These are phyloP conservation scores for Hamamelis virginiana DNA, from an alignment of 164 flowering plant genomes.

Conservation along the genomic window DNA sequence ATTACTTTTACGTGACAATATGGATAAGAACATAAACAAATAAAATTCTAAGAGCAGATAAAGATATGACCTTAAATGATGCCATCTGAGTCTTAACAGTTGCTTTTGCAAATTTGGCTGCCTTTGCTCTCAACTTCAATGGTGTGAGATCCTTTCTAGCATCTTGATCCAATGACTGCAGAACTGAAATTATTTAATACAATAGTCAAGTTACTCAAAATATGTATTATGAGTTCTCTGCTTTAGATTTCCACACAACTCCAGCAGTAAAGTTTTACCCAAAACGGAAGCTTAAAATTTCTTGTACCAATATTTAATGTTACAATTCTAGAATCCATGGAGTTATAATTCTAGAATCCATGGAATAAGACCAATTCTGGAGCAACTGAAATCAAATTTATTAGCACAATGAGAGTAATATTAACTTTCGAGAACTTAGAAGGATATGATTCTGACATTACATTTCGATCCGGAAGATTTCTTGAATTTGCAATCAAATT, in stretches of 20 bases:
- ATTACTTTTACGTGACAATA: neutral
- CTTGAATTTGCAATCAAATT: no score
- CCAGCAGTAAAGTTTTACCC: neutral
- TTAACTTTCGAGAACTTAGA: no score
- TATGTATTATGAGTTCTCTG: neutral
- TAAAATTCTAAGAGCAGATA: conserved; percentile 8
- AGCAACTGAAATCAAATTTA: neutral
- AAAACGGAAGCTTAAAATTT: neutral
- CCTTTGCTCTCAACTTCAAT: conserved; percentile 81
- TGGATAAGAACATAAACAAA: neutral
- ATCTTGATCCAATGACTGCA: conserved; percentile 88
- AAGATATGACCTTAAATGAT: conserved; percentile 72
- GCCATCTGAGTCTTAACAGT: conserved; percentile 89
- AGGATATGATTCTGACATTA: no score
- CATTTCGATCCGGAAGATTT: no score
- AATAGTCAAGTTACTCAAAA: conserved; percentile 7
- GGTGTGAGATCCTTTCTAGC: conserved; percentile 89
- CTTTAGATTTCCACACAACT: neutral
- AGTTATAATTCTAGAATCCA: neutral
- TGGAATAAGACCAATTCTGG: neutral
- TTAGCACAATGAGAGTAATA: no score
- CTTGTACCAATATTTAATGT: no score
- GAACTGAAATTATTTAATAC: conserved; percentile 50
- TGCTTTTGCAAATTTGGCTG: conserved; percentile 88
- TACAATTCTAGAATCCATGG: no score